Percentiles rank a stretch among this genome's conserved stretches.
Conservation (phyloP, 768 basidiomycete genomes). For the Xerocomus brunneocitrinus region DNA sequence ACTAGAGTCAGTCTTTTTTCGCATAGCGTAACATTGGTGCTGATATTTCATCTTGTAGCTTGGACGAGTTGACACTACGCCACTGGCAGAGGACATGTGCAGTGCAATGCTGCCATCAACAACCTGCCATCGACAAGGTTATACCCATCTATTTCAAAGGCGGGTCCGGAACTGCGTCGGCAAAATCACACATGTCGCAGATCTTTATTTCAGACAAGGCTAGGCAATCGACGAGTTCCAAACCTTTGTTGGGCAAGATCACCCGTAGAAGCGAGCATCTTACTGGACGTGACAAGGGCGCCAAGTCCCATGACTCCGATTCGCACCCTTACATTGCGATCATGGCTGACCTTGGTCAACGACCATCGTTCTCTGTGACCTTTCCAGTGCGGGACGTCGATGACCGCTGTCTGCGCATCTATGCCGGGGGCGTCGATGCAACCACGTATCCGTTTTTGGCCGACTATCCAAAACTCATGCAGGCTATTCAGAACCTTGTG, state of each 20-base stretch:
- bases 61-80: slow-evolving; percentile 5
- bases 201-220: slow-evolving; percentile 19
- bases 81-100: slow-evolving; percentile 17
- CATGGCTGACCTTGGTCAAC: slow-evolving; percentile 9
- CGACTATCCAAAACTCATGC: neutral
- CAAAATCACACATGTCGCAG: slow-evolving; percentile 4
- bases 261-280: neutral
- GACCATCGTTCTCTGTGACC: neutral
- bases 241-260: neutral
- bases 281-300: neutral
- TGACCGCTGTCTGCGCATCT: slow-evolving; percentile 7
- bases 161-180: no score
- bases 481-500: neutral
- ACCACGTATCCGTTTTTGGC: slow-evolving; percentile 7
- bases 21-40: neutral
- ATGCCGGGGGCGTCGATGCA: neutral
- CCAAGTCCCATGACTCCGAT: neutral
- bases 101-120: slow-evolving; percentile 13
- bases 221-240: neutral
- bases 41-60: neutral
- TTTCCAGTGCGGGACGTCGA: neutral
- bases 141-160: slow-evolving; percentile 13
- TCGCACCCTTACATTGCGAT: slow-evolving; percentile 6
- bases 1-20: neutral
- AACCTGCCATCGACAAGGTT: slow-evolving; percentile 10